Conservation (phyloP, 805 yeast species). For the Kodamaea sagamina region DNA sequence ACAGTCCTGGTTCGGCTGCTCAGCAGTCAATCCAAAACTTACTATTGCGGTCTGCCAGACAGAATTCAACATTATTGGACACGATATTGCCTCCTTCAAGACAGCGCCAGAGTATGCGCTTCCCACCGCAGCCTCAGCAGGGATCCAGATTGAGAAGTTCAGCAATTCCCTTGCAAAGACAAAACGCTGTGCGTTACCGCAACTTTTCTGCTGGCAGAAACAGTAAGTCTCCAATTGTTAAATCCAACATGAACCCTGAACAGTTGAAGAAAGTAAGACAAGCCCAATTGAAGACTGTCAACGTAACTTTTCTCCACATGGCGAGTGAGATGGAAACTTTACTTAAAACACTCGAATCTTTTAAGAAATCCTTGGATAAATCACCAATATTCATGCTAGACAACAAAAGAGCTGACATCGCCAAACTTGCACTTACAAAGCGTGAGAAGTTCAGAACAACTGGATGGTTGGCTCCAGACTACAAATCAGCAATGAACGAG, state of each 20-base stretch:
- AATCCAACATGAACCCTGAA: slow-evolving; percentile 9
- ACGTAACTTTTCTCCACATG: slow-evolving; percentile 1
- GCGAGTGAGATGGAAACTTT: slow-evolving; percentile 6
- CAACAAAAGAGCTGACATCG: slow-evolving; percentile 3
- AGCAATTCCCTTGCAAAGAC: slow-evolving; percentile 33
- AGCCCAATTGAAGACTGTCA: slow-evolving; percentile 2
- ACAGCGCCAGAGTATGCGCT: not conserved
- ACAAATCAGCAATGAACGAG: slow-evolving; percentile 10
- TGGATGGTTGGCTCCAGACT: slow-evolving; percentile 9
- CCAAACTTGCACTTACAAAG: slow-evolving; percentile 5
- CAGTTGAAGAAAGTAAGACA: slow-evolving; percentile 7
- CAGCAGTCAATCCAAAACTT: slow-evolving; percentile 20
- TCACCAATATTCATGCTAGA: slow-evolving; percentile 10
- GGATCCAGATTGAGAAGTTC: not conserved
- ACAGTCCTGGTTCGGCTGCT: slow-evolving; percentile 5
- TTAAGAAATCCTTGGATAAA: not conserved
- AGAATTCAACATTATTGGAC: slow-evolving; percentile 16
- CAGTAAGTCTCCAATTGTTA: not conserved
- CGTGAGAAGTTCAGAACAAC: slow-evolving; percentile 6
- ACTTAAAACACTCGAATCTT: not conserved
- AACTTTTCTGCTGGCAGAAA: not conserved
- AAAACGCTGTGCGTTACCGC: slow-evolving; percentile 32
- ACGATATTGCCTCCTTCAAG: slow-evolving; percentile 1
- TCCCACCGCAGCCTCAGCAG: not conserved
- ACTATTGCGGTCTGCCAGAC: slow-evolving; percentile 30